Evolutionary conservation across 2,329 filamentous ascomycete genomes (phyloP).

Genomic region (Coleophoma cylindrospora): DNA sequence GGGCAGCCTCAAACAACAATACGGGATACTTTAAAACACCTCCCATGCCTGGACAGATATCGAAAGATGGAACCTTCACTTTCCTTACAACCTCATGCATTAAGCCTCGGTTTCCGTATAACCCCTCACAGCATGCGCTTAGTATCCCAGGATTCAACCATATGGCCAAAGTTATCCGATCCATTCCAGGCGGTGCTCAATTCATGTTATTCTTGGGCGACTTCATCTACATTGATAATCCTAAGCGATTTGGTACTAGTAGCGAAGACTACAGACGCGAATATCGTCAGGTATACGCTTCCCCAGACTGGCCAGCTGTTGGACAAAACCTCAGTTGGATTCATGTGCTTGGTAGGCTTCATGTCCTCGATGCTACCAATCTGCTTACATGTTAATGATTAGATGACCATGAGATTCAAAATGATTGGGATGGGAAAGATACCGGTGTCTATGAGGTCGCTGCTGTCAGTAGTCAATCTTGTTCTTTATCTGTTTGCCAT

Average conservation of each 20-base stretch:
- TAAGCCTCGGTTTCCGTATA: conserved; percentile 25
- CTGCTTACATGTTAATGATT: not conserved
- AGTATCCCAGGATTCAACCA: conserved; percentile 71
- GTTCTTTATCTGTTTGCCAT: not conserved
- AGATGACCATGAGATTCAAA: conserved; percentile 94
- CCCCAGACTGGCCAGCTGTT: conserved; percentile 80
- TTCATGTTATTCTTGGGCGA: conserved; percentile 82
- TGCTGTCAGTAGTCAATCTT: conserved; percentile 43
- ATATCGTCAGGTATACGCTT: conserved; percentile 93
- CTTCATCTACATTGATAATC: conserved; percentile 90
- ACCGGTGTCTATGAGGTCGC: conserved; percentile 77
- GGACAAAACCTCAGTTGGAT: conserved; percentile 89
- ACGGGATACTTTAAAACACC: conserved; percentile 77
- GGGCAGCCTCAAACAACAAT: conserved; percentile 81
- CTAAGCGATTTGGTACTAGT: conserved; percentile 67
- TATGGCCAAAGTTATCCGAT: conserved; percentile 67
- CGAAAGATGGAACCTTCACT: conserved; percentile 68
- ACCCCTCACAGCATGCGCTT: not conserved
- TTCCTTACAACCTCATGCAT: conserved; percentile 94
- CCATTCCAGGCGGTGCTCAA: conserved; percentile 58
- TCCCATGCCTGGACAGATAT: conserved; percentile 61
- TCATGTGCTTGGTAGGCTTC: conserved; percentile 59
- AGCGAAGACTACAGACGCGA: conserved; percentile 79
- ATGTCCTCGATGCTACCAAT: not conserved
- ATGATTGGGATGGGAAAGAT: conserved; percentile 84